Evolutionary conservation across 108 stramenopile genomes (phyloP).

Genomic region (Epithemia pelagica): DNA sequence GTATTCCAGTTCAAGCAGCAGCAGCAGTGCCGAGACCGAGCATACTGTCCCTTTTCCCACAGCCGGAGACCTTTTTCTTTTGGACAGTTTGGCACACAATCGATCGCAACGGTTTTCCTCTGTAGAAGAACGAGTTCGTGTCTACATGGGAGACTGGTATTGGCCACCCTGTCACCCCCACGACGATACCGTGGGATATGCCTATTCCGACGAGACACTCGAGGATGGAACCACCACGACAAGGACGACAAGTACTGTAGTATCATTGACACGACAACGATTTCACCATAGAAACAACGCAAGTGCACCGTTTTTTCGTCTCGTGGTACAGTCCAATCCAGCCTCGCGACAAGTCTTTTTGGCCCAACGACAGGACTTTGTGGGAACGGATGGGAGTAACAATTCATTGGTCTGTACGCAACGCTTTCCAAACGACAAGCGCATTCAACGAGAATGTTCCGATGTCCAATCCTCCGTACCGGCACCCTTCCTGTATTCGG

Average conservation of each 20-base stretch:
- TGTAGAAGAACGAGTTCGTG: slow-evolving; percentile 39
- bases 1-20: too few species aligned
- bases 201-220: neutral
- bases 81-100: neutral
- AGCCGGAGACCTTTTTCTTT: neutral
- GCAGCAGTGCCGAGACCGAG: neutral
- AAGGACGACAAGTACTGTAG: neutral
- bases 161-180: slow-evolving; percentile 5
- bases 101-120: slow-evolving; percentile 31
- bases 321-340: neutral
- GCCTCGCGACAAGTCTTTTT: neutral
- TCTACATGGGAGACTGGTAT: slow-evolving; percentile 39
- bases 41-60: neutral
- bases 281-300: too few species aligned
- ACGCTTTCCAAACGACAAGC: neutral
- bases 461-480: neutral
- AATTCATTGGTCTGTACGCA: too few species aligned
- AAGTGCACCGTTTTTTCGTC: neutral
- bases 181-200: neutral
- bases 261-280: neutral
- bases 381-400: neutral
- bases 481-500: neutral
- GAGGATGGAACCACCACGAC: neutral
- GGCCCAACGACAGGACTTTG: neutral
- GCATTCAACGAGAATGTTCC: neutral